Evolutionary conservation across 202 grass and related monocot species (phyloP).

Genomic region (Panicum virgatum): DNA sequence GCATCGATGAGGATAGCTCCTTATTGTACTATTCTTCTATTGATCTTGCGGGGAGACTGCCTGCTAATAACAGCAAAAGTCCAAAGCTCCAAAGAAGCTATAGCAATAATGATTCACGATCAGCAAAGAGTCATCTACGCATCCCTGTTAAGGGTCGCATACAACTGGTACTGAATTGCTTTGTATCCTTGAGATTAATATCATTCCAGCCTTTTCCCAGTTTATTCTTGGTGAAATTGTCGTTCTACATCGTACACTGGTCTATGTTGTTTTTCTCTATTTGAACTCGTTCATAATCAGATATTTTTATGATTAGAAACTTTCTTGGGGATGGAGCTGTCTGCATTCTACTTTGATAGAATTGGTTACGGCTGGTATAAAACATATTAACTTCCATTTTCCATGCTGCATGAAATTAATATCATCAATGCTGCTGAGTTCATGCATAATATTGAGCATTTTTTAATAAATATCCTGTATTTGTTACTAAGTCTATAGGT

Average conservation of each 20-base stretch:
- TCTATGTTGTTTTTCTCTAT: not conserved
- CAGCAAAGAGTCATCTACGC: slow-evolving; percentile 79
- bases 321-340: not conserved
- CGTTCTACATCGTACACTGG: not conserved
- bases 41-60: slow-evolving; percentile 68
- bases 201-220: not conserved
- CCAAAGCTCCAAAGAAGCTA: slow-evolving; percentile 69
- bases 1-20: slow-evolving; percentile 82
- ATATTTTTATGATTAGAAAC: not conserved
- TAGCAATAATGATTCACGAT: slow-evolving; percentile 78
- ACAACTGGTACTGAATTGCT: slow-evolving; percentile 79
- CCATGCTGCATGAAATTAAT: not conserved
- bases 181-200: slow-evolving; percentile 25
- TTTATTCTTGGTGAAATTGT: slow-evolving; percentile 22
- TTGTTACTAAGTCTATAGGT: not conserved
- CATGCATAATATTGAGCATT: not conserved
- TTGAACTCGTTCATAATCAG: slow-evolving; percentile 11
- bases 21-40: slow-evolving; percentile 96
- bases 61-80: slow-evolving; percentile 56
- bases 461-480: not conserved
- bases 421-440: not conserved
- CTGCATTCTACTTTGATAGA: slow-evolving; percentile 26
- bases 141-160: slow-evolving; percentile 87
- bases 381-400: not conserved
- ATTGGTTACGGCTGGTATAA: not conserved